These are phyloP conservation scores for Pneumocystis canis DNA, from an alignment of 1,139 yeast species.

Conservation along the genomic window DNA sequence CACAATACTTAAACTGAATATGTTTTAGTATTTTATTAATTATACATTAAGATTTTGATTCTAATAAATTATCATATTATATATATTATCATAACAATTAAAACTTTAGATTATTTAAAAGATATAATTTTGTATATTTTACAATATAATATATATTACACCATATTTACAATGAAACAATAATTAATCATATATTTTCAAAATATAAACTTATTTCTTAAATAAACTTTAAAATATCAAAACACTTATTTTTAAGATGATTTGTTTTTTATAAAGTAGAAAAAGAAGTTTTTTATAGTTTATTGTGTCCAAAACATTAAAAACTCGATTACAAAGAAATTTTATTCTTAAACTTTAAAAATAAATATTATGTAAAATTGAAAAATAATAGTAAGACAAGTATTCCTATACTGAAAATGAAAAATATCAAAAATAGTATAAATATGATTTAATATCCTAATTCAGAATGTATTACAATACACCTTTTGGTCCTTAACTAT, in stretches of 20 bases:
- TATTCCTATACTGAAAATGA: not conserved
- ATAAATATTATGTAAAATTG: not conserved
- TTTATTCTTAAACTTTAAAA: not conserved
- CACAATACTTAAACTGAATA: not conserved
- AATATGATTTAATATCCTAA: not conserved
- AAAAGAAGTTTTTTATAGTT: too few species aligned
- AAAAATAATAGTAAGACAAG: not conserved
- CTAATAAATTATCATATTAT: too few species aligned
- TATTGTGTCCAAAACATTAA: not conserved
- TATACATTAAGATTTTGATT: not conserved
- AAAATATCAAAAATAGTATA: not conserved
- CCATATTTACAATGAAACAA: not conserved
- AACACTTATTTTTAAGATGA: not conserved
- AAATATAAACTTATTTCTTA: not conserved
- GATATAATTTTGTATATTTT: not conserved
- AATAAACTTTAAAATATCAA: not conserved
- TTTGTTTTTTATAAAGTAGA: not conserved
- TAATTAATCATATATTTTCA: not conserved
- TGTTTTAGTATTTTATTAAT: not conserved
- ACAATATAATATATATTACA: not conserved
- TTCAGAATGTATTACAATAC: not conserved
- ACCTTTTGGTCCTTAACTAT: not conserved
- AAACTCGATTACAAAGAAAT: not conserved
- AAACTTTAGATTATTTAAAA: not conserved
- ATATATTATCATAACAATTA: not conserved